Percentiles rank a stretch among this genome's conserved stretches.
Conservation (phyloP, 768 basidiomycete genomes). For the Hygrocybe coccinea region DNA sequence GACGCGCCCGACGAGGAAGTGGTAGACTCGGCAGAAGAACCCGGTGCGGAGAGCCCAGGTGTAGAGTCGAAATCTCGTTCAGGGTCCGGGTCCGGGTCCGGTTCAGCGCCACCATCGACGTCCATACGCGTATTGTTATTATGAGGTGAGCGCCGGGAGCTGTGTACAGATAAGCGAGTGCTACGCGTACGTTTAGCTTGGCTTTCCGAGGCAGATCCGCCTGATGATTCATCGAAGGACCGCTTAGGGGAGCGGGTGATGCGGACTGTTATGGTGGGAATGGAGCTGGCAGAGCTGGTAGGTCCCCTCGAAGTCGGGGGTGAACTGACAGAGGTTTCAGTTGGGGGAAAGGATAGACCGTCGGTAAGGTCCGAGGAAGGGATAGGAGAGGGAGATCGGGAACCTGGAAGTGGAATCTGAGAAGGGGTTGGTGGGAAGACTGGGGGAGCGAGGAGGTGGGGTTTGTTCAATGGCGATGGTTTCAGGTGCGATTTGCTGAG, state of each 20-base stretch:
- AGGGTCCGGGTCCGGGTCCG: slow-evolving; percentile 15
- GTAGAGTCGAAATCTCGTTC: slow-evolving; percentile 28
- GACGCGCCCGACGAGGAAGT: slow-evolving; percentile 9
- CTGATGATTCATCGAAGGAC: slow-evolving; percentile 50
- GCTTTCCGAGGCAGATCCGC: slow-evolving; percentile 22
- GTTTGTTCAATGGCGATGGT: neutral
- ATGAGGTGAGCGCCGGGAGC: neutral
- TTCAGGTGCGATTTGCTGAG: slow-evolving; percentile 21
- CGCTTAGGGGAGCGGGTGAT: slow-evolving; percentile 52
- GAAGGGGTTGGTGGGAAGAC: slow-evolving; percentile 21
- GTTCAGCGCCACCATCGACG: slow-evolving; percentile 4
- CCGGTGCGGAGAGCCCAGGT: slow-evolving; percentile 42
- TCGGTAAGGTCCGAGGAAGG: slow-evolving; percentile 9
- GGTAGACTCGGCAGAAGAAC: slow-evolving; percentile 13
- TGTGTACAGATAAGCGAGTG: neutral
- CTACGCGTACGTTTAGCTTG: slow-evolving; percentile 19
- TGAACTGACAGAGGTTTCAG: slow-evolving; percentile 13
- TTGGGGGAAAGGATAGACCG: slow-evolving; percentile 15
- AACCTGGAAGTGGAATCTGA: slow-evolving; percentile 35
- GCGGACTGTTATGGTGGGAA: slow-evolving; percentile 25
- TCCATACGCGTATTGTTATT: slow-evolving; percentile 4
- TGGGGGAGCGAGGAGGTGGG: slow-evolving; percentile 1
- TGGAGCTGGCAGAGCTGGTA: slow-evolving; percentile 11
- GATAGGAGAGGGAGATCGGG: slow-evolving; percentile 32
- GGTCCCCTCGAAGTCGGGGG: slow-evolving; percentile 4